Evolutionary conservation across 2,329 filamentous ascomycete species (phyloP), one percentile per base, ranked within the genome.

Genomic region (Plectosphaerella sp.): DNA sequence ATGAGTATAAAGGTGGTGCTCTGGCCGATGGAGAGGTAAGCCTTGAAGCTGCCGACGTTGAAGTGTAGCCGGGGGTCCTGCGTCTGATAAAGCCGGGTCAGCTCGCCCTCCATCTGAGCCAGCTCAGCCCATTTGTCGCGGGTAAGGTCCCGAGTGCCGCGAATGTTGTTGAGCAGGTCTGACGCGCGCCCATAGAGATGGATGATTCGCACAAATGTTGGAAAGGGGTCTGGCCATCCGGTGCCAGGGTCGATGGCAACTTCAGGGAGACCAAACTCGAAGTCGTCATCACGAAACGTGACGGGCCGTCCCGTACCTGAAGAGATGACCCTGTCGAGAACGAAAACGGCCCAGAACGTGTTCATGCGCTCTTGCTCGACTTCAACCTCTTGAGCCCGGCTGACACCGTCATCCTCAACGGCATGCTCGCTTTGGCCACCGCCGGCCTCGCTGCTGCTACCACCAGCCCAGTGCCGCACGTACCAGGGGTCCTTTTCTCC

Each of bases 311-410:
- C 91, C 0, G 90, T 94, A 0, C 91, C 91, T 0, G 89, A 93
- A 0, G 91, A 95, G 24, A 96, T 93, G 55, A 93, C 87, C 18
- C 91, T 80, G 62, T 96, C 91, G 1, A 96, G 79, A 58, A 95
- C 87, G 66, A 95, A 95, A 11, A 96, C 87, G 4, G 89, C 86
- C 91, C 91, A 96, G 59, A 96, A 91, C 0, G 91, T 93, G 61
- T 96, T 89, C 43, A 91, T 85, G 15, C 89, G 82, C 63, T 95
- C 91, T 57, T 91, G 84, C 60, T 95, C 90, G 4, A 89, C 80
- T 61, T 82, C 86, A 57, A 73, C 78, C 66, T 80, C 82, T 61
- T 86, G 84, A 49, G 71, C 66, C 1, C 68, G 73, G 52, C 66
- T 79, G 54, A 69, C 63, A 4, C 74, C 71, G 14, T 72, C 70